Evolutionary conservation across 805 yeast species (phyloP).

Genomic region (Lipomyces yamadae): DNA sequence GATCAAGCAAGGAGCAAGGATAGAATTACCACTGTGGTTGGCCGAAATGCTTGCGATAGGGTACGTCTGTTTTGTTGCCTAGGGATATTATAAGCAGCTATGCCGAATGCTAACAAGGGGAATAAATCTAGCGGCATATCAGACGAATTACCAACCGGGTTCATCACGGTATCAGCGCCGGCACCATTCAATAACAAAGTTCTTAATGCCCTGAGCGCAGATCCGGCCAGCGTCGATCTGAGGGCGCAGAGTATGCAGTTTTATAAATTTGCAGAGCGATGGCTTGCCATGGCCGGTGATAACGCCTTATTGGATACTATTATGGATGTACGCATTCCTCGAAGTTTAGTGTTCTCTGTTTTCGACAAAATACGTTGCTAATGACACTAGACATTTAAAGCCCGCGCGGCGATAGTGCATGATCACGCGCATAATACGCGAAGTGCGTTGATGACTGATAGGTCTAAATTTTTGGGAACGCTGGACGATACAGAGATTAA

Average conservation of each 20-base stretch:
- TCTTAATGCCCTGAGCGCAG: conserved; percentile 80
- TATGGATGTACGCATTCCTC: conserved; percentile 36
- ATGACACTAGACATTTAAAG: conserved; percentile 54
- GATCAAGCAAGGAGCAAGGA: conserved; percentile 61
- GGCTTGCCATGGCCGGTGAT: conserved; percentile 77
- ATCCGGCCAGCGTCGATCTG: conserved; percentile 67
- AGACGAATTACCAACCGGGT: conserved; percentile 49
- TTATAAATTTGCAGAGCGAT: conserved; percentile 70
- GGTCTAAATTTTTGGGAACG: conserved; percentile 61
- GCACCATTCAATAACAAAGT: conserved; percentile 68
- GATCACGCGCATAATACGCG: conserved; percentile 66
- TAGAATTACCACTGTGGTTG: conserved; percentile 88
- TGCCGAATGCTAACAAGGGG: not conserved
- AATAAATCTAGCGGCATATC: conserved; percentile 36
- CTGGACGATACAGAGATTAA: conserved; percentile 78
- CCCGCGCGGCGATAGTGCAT: conserved; percentile 71
- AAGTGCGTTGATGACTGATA: conserved; percentile 50
- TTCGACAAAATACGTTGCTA: conserved; percentile 4
- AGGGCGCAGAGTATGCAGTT: conserved; percentile 69
- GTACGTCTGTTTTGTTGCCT: conserved; percentile 42
- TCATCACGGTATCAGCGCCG: conserved; percentile 72
- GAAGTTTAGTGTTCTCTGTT: not conserved
- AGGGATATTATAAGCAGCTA: conserved; percentile 24
- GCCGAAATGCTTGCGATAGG: conserved; percentile 74
- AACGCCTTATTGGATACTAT: conserved; percentile 60